Evolutionary conservation across 768 basidiomycete species (phyloP), one percentile per base, ranked within the genome.

Genomic region (Boletus rufocinnamomeus): DNA sequence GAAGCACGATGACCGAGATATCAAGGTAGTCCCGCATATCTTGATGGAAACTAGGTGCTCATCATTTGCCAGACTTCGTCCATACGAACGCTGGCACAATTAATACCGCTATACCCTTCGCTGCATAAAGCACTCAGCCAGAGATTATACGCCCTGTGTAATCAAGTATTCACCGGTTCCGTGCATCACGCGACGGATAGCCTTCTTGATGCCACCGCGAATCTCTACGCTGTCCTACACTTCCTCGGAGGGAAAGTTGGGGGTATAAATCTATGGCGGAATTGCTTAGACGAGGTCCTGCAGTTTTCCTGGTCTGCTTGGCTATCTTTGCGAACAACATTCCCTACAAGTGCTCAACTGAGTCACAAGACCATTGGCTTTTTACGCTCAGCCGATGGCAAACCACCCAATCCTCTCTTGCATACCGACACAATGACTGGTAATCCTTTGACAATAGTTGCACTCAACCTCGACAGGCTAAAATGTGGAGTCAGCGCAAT

Each of bases 211-310:
- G 77, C 84, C 16, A 80, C 86, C 2, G 84, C 84, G 7, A 68
- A 74, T 21, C 77, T 94, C 23, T 89, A 87, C 57, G 74, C 85
- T 4, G 73, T 79, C 25, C 77, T 94, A 6, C 87, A 87, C 70
- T 73, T 83, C 30, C 86, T 88, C 0, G 90, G 90, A 23, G 92
- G 93, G 9, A 94, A 92, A 72, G 85, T 90, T 10, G 89, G 87
- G 27, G 85, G 86, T 17, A 78, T 84, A 13, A 82, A 77, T 52
- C 64, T 88, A 6, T 94, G 92, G 92, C 80, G 86, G 61, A 91
- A 88, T 64, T 84, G 84, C 17, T 58, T 93, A 27, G 89, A 92
- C 50, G 87, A 87, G 30, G 84, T 86, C 2, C 58, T 93, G 50
- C 75, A 74, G 0, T 84, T 87, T 65, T 84, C 82, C n/a, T 87